These are phyloP conservation scores for Globisporangium nodosum DNA, from an alignment of 352 stramenopile genomes.

Conservation along the genomic window DNA sequence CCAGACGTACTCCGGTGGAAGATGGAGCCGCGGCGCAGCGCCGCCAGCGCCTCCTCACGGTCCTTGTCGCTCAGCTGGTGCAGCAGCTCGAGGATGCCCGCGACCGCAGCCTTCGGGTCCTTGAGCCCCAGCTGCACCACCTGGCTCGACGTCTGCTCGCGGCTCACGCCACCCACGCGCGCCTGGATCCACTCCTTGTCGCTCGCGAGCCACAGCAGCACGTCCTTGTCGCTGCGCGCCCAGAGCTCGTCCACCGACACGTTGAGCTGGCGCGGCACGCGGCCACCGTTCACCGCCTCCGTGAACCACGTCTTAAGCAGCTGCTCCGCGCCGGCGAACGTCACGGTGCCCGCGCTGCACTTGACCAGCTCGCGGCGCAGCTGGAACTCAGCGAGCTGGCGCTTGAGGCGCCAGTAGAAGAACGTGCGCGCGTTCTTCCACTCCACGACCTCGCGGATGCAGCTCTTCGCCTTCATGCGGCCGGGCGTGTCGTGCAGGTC, in stretches of 20 bases:
- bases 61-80: slow-evolving; percentile 80
- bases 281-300: slow-evolving; percentile 69
- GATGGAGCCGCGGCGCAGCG: slow-evolving; percentile 80
- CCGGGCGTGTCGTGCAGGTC: slow-evolving; percentile 99
- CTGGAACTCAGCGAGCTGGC: slow-evolving; percentile 96
- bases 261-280: slow-evolving; percentile 57
- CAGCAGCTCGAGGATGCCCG: slow-evolving; percentile 79
- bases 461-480: slow-evolving; percentile 99
- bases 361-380: slow-evolving; percentile 61
- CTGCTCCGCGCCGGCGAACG: slow-evolving; percentile 53
- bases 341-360: slow-evolving; percentile 28
- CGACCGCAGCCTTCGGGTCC: slow-evolving; percentile 81
- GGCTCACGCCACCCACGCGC: slow-evolving; percentile 43
- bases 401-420: slow-evolving; percentile 98
- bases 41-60: slow-evolving; percentile 74
- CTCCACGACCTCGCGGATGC: slow-evolving; percentile 95
- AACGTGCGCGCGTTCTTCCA: slow-evolving; percentile 94
- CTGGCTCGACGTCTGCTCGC: slow-evolving; percentile 67
- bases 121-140: slow-evolving; percentile 71
- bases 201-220: slow-evolving; percentile 70
- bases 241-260: slow-evolving; percentile 65
- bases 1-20: slow-evolving; percentile 71
- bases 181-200: slow-evolving; percentile 78
- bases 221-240: slow-evolving; percentile 65
- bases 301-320: slow-evolving; percentile 80